A percentile compares a stretch with the other conserved stretches of the same genome.
phyloP scores from a whole-genome alignment of 139 green algal genomes.

The Tetraselmis striata region DNA sequence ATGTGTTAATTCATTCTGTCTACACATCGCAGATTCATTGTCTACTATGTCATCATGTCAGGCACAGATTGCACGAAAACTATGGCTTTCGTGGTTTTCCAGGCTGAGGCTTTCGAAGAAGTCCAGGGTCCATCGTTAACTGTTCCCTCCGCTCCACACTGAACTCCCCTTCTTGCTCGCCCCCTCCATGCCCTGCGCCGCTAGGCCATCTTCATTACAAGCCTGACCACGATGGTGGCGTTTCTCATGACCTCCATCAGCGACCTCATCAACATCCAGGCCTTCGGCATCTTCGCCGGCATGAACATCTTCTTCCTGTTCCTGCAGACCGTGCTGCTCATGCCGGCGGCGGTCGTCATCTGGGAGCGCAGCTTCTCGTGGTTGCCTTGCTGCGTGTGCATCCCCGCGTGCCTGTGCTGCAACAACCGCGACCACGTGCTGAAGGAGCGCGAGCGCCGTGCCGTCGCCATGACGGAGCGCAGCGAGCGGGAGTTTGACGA shows the following conservation, averaged over 20 bases:
- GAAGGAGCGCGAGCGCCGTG: background rate
- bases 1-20: too few relatives aligned
- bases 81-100: too few relatives aligned
- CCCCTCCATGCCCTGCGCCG: background rate
- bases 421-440: background rate
- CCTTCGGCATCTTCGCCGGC: conserved; percentile 38
- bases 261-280: conserved; percentile 28
- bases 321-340: conserved; percentile 28
- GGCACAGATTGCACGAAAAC: too few relatives aligned
- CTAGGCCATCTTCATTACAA: conserved; percentile 35
- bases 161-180: background rate
- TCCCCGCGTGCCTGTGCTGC: background rate
- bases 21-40: too few relatives aligned
- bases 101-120: too few relatives aligned
- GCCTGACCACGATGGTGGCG: conserved; percentile 29
- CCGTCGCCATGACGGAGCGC: background rate
- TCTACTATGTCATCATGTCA: too few relatives aligned
- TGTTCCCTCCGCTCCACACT: too few relatives aligned
- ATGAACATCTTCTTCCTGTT: conserved; percentile 33
- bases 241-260: conserved; percentile 38
- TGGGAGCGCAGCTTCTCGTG: conserved; percentile 18
- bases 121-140: too few relatives aligned
- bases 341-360: conserved; percentile 27
- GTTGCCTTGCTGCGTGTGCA: conserved; percentile 4
- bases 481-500: background rate